Evolutionary conservation across 192 early-diverging fungal species (phyloP).

Genomic region (Lobosporangium transversale): DNA sequence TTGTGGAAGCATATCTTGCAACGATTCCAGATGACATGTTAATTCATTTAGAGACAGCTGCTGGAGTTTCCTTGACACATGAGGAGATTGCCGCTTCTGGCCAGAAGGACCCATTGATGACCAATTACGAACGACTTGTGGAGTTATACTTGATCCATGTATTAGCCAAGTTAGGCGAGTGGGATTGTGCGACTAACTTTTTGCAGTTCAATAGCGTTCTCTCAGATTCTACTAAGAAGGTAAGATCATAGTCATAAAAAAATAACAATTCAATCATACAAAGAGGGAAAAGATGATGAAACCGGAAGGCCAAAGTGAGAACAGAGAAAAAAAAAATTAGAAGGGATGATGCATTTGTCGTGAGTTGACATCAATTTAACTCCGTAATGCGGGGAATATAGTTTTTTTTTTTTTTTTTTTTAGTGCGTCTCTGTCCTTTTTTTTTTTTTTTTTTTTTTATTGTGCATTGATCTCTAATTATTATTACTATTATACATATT

Average conservation of each 20-base stretch:
- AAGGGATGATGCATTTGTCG: no score
- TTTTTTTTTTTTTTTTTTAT: neutral
- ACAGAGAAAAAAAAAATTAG: no score
- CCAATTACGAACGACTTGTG: constrained; percentile 53
- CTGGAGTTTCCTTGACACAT: constrained; percentile 18
- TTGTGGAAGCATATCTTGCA: constrained; percentile 35
- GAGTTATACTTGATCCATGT: constrained; percentile 55
- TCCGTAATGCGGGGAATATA: no score
- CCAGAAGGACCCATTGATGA: constrained; percentile 51
- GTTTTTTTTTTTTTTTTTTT: neutral
- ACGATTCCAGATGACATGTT: constrained; percentile 34
- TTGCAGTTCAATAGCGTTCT: constrained; percentile 48
- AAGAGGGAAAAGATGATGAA: no score
- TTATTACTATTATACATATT: no score
- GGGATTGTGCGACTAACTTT: constrained; percentile 49
- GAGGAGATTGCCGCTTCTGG: neutral
- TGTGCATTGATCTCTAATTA: neutral
- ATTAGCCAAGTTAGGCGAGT: constrained; percentile 53
- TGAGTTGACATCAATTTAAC: no score
- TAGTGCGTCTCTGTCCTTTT: neutral
- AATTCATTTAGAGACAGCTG: constrained; percentile 42
- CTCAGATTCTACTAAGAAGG: constrained; percentile 45
- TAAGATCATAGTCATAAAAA: no score
- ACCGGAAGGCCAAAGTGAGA: no score
- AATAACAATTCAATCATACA: no score